phyloP scores from a whole-genome alignment of 2,329 filamentous ascomycete species.

The Colletotrichum sp. region DNA sequence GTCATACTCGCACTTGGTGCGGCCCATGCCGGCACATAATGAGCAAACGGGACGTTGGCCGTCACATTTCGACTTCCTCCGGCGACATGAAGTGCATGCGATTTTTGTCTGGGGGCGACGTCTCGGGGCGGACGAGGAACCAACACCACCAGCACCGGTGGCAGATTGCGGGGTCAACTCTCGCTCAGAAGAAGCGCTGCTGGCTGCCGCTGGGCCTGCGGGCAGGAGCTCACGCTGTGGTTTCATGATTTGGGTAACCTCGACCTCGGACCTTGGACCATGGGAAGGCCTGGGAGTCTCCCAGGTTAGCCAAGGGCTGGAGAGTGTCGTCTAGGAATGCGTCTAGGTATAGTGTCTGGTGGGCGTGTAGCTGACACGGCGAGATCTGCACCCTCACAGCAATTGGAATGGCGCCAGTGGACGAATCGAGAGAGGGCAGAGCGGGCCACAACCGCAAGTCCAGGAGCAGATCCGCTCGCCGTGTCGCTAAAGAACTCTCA shows the following conservation, averaged over 20 bases:
- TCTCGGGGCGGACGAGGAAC: neutral
- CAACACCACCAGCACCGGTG: neutral
- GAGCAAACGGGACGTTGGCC: slow-evolving; percentile 20
- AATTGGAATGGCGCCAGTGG: slow-evolving; percentile 9
- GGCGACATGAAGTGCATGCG: slow-evolving; percentile 20
- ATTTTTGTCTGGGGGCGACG: slow-evolving; percentile 21
- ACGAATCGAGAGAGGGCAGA: slow-evolving; percentile 18
- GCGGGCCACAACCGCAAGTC: slow-evolving; percentile 13
- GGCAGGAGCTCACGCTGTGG: slow-evolving; percentile 20
- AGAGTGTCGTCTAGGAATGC: neutral
- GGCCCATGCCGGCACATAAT: slow-evolving; percentile 18
- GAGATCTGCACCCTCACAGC: neutral
- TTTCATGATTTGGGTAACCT: slow-evolving; percentile 11
- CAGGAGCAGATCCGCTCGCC: slow-evolving; percentile 7
- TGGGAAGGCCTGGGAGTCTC: neutral
- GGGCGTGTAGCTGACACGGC: slow-evolving; percentile 5
- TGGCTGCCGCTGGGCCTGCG: slow-evolving; percentile 9
- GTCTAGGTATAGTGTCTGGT: neutral
- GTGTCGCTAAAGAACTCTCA: slow-evolving; percentile 12
- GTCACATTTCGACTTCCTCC: slow-evolving; percentile 22
- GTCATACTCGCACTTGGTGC: slow-evolving; percentile 21
- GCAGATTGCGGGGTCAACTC: slow-evolving; percentile 14
- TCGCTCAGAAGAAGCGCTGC: slow-evolving; percentile 6
- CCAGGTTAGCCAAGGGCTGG: neutral
- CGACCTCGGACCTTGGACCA: slow-evolving; percentile 1